phyloP scores from a whole-genome alignment of 768 basidiomycete genomes.

The Myochromella boudieri region DNA sequence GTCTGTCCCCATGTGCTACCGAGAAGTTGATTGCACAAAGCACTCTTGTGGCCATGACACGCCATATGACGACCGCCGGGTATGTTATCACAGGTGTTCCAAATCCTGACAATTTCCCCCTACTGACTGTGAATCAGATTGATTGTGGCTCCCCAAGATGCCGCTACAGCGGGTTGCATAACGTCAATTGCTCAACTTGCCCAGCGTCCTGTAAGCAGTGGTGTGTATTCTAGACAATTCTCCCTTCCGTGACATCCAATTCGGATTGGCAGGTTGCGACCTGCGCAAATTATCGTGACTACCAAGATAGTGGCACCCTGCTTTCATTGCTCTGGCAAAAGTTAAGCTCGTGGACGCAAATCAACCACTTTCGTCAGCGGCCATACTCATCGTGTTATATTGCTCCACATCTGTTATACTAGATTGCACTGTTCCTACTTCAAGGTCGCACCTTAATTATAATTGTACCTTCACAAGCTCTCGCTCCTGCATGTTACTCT shows the following conservation, averaged over 20 bases:
- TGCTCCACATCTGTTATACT: too few relatives aligned
- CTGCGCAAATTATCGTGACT: constrained; percentile 11
- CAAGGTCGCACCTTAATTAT: too few relatives aligned
- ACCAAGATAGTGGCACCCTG: background rate
- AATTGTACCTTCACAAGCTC: too few relatives aligned
- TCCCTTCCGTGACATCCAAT: background rate
- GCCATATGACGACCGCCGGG: constrained; percentile 8
- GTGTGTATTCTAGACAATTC: background rate
- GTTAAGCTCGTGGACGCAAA: too few relatives aligned
- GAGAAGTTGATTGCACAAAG: constrained; percentile 16
- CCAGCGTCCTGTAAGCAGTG: constrained; percentile 14
- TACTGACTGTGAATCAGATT: constrained; percentile 1
- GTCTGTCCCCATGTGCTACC: constrained; percentile 18
- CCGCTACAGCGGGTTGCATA: constrained; percentile 15
- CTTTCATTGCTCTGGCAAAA: constrained; percentile 12
- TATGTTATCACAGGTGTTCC: background rate
- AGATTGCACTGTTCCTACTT: too few relatives aligned
- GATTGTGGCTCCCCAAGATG: constrained; percentile 16
- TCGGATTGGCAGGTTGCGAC: constrained; percentile 12
- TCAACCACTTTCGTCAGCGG: too few relatives aligned
- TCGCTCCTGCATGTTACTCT: too few relatives aligned
- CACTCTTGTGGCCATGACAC: constrained; percentile 14
- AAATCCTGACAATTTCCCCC: background rate
- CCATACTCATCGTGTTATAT: too few relatives aligned
- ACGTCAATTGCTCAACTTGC: constrained; percentile 9